Percentiles rank a stretch among this genome's conserved stretches.
Conservation (phyloP, 192 early-diverging fungal genomes). For the Lunasporangiospora selenospora region DNA sequence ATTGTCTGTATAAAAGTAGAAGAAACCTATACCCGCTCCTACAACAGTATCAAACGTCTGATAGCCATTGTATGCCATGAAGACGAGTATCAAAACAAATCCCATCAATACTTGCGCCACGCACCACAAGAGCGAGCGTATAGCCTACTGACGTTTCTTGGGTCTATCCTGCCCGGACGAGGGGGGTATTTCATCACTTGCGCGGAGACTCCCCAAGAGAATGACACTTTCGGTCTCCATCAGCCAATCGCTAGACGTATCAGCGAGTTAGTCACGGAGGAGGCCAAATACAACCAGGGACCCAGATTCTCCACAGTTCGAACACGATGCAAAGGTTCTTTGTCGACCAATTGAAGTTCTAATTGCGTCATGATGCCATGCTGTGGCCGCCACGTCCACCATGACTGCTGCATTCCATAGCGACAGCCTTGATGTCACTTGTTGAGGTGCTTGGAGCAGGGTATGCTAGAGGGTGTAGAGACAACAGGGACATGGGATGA, state of each 20-base stretch:
- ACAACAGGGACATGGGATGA: too few relatives aligned
- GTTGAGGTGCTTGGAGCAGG: too few relatives aligned
- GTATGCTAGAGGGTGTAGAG: too few relatives aligned
- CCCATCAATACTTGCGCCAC: constrained; percentile 65
- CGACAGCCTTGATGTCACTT: too few relatives aligned
- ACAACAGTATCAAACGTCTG: constrained; percentile 66
- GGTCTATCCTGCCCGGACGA: constrained; percentile 13
- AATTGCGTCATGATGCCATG: constrained; percentile 30
- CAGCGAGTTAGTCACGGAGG: constrained; percentile 12
- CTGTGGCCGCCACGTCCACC: too few relatives aligned
- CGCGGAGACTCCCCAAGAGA: too few relatives aligned
- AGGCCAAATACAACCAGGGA: constrained; percentile 46
- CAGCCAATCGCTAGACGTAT: constrained; percentile 15
- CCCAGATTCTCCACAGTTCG: constrained; percentile 69
- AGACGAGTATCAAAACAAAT: constrained; percentile 76
- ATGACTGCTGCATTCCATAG: too few relatives aligned
- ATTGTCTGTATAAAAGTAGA: background rate
- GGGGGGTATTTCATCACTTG: too few relatives aligned
- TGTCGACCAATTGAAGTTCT: constrained; percentile 74
- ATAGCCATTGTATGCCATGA: constrained; percentile 80
- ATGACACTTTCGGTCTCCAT: background rate
- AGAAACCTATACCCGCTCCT: constrained; percentile 60
- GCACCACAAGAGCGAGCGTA: constrained; percentile 62
- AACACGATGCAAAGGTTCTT: constrained; percentile 73
- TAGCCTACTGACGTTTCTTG: constrained; percentile 43